Evolutionary conservation across 2,329 filamentous ascomycete genomes (phyloP), one percentile per base, ranked within the genome.

Genomic region (Myriosclerotinia scirpicola): DNA sequence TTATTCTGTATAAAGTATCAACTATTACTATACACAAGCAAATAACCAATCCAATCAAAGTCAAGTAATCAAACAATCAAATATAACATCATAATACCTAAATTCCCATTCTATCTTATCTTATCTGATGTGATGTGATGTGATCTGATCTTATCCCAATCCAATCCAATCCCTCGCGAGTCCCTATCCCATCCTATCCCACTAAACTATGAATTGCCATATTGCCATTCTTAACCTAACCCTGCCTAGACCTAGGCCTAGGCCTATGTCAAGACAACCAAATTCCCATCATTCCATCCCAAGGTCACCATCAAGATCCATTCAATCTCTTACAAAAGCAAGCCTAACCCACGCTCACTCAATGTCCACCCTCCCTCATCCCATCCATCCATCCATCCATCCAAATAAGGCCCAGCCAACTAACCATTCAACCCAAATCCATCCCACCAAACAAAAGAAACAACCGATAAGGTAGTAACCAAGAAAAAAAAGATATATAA

Each of bases 401-500:
- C 38, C 42, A 56, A n/a, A 46, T n/a, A 20, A 44, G 17, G 38
- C 17, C 40, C 20, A 22, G 9, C 36, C 54, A 26, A n/a, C n/a
- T 26, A 26, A 15, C 40, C 15, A 48, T 11, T 22, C 8, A 14
- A 42, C 7, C 38, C 54, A 30, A 26, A 22, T 48, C 1, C 6
- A 11, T 12, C 54, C n/a, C 22, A 56, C 26, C 38, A 44, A 44
- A 34, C 8, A 46, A 20, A 30, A 17, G 17, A 46, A n/a, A 34
- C 3, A 44, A 12, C 11, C 40, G 11, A 36, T 17, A 26, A 34
- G 15, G 17, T 44, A 36, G 12, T 3, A 5, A 34, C 2, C 2
- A 34, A 34, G 30, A n/a, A 59, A 20, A 30, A 42, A 54, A 67
- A 42, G 42, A 64, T 42, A 36, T 30, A 54, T 63, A 22, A 53